phyloP scores from a whole-genome alignment of 306 rosid species.

The Macrotyloma uniflorum region DNA sequence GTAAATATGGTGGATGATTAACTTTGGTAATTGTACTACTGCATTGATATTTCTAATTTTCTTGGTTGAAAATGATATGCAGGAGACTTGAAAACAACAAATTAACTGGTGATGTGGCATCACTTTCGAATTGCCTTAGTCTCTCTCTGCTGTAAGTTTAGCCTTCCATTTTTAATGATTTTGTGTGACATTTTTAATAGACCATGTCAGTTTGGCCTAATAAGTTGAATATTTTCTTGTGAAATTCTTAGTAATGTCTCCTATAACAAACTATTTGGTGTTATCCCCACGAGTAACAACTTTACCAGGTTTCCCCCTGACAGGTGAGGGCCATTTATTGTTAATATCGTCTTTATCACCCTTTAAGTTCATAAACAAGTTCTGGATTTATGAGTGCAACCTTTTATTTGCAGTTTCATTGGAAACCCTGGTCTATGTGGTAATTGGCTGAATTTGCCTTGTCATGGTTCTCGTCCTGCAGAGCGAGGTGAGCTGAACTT shows the following conservation, averaged over 20 bases:
- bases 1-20: conserved; percentile 1
- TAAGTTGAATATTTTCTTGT: conserved; percentile 12
- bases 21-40: neutral
- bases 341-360: neutral
- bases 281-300: conserved; percentile 84
- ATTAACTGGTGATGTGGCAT: conserved; percentile 71
- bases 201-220: neutral
- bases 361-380: neutral
- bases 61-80: conserved; percentile 30
- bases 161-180: neutral
- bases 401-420: conserved; percentile 63
- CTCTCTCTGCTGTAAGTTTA: conserved; percentile 75
- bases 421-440: conserved; percentile 95
- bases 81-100: conserved; percentile 91
- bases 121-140: conserved; percentile 75
- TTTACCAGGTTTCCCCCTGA: conserved; percentile 84
- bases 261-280: conserved; percentile 79
- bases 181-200: neutral
- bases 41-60: neutral
- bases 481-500: conserved; percentile 62
- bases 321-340: conserved; percentile 57
- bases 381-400: conserved; percentile 20
- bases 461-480: conserved; percentile 62
- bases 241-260: conserved; percentile 78
- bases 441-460: conserved; percentile 69